phyloP scores from a whole-genome alignment of 1,284 basidiomycete species.

The Tausonia pullulans region DNA sequence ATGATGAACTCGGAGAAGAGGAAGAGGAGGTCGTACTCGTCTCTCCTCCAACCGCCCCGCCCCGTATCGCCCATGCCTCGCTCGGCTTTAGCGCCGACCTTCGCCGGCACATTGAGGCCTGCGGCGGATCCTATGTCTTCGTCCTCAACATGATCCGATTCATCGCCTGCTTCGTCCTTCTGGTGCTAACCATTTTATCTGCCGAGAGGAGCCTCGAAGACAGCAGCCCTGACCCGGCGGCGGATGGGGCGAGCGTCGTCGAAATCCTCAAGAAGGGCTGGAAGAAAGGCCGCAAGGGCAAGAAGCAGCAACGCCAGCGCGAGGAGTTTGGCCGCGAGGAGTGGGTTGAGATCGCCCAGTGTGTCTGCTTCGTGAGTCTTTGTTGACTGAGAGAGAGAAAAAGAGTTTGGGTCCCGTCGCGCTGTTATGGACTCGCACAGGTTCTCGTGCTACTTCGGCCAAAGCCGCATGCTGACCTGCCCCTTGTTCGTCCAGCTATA shows the following conservation, averaged over 20 bases:
- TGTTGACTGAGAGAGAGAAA: too few species aligned
- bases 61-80: background rate
- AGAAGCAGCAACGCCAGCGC: background rate
- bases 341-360: conserved; percentile 14
- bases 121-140: conserved; percentile 1
- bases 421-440: too few species aligned
- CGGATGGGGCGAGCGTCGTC: background rate
- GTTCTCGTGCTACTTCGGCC: too few species aligned
- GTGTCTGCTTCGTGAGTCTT: conserved; percentile 8
- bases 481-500: background rate
- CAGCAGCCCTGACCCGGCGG: background rate
- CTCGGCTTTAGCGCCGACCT: conserved; percentile 5
- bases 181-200: conserved; percentile 6
- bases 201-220: background rate
- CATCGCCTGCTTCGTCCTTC: background rate
- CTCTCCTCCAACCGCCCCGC: background rate
- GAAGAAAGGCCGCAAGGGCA: background rate
- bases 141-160: conserved; percentile 3
- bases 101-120: background rate
- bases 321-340: conserved; percentile 17
- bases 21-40: background rate
- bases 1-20: background rate
- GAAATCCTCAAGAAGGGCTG: background rate
- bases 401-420: too few species aligned
- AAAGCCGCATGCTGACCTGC: too few species aligned